Percentiles rank a stretch among this genome's conserved stretches.
These are phyloP conservation scores for Penicillium cosmopolitanum DNA, from an alignment of 495 filamentous ascomycete genomes.

Conservation along the genomic window DNA sequence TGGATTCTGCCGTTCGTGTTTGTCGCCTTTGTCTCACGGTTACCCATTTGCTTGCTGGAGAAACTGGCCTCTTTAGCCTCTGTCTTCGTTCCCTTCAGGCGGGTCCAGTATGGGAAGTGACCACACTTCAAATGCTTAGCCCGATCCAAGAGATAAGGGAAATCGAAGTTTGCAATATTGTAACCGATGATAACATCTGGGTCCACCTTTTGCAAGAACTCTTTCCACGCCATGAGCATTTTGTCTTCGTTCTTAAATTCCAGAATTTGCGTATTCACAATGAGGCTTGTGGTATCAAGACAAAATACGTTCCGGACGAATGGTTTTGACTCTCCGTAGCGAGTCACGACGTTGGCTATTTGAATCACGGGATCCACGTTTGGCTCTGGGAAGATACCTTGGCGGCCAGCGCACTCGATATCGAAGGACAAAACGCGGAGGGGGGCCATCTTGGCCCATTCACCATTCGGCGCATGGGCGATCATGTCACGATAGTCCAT, in stretches of 20 bases:
- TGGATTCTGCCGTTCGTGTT: constrained; percentile 95
- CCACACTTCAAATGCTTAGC: constrained; percentile 78
- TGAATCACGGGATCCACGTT: constrained; percentile 94
- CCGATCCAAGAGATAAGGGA: constrained; percentile 91
- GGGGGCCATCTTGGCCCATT: constrained; percentile 99
- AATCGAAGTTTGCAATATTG: constrained; percentile 99
- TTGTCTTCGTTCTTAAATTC: constrained; percentile 77
- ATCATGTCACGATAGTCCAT: constrained; percentile 82
- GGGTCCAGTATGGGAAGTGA: constrained; percentile 83
- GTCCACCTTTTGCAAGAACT: constrained; percentile 90
- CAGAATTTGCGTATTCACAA: constrained; percentile 92
- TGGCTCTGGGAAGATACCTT: constrained; percentile 95
- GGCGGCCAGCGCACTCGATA: constrained; percentile 97
- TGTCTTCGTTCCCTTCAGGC: constrained; percentile 67
- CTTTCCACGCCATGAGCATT: constrained; percentile 86
- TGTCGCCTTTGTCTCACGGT: constrained; percentile 87
- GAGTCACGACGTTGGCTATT: constrained; percentile 96
- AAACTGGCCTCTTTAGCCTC: constrained; percentile 77
- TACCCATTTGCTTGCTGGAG: constrained; percentile 98
- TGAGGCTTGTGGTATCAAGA: constrained; percentile 83
- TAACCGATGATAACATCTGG: constrained; percentile 98
- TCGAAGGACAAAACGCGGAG: constrained; percentile 93
- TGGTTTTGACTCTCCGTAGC: constrained; percentile 92
- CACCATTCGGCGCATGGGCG: constrained; percentile 85
- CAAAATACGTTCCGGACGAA: constrained; percentile 98